Base-by-base conservation (phyloP, 2,329 filamentous ascomycete genomes). In the Stachybotrys echinatus region DNA sequence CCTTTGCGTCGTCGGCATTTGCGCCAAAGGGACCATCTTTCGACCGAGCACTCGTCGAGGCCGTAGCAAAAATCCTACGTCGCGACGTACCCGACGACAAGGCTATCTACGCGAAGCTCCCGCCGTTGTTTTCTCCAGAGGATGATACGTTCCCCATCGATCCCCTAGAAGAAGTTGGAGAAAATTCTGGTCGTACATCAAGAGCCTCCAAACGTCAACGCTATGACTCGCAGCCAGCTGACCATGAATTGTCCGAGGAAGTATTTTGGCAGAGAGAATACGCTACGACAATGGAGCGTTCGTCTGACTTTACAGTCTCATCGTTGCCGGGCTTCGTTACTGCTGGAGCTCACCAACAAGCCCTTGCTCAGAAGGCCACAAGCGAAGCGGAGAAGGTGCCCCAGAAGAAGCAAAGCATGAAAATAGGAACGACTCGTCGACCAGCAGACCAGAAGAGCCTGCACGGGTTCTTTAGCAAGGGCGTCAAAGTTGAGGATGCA, bases 61-160 rank as follows among this genome's bases (percentile, higher is more conserved):
- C 82, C 23, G 79, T 94, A 7, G 86, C 87, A 5, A 82, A 77
- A 45, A 92, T 95, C 18, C 71, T 96, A 5, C 69, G 79, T 6
- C 79, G 89, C 50, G 65, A 74, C 1, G 76, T 81, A 34, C 87
- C 88, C 10, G 67, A 75, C 1, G 71, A 80, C 46, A 67, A 75
- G 45, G 65, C 71, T 23, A 76, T 90, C 43, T 76, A 77, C 47
- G 73, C 76, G 47, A 66, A 66, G 6, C 69, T 84, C 39, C 75
- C 78, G 1, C 62, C 67, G 20, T 75, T 85, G 67, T 78, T 77
- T 50, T 75, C 71, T 42, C 70, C 74, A 1, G 83, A 88, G 58
- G 89, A 94, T 62, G 80, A 88, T 54, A 62, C 77, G 12, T 89
- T 84, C 69, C 86, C 88, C 0, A 59, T 81, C 3, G 82, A 86